Base-by-base conservation (phyloP, 2,329 filamentous ascomycete species). In the Trichoderma oligosporum region DNA sequence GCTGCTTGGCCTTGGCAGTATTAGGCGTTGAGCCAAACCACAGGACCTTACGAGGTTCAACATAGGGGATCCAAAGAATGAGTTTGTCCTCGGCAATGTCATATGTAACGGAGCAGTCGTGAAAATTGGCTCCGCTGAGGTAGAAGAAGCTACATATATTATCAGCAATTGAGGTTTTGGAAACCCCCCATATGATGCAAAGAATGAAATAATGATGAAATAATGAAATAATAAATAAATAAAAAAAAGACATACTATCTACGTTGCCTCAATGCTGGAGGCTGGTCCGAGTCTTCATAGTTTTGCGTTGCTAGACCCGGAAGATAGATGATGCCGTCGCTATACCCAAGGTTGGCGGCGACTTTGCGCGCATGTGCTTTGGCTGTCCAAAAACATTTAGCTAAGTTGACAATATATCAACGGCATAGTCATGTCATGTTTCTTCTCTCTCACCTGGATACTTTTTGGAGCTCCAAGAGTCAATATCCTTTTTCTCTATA, bases 1-100 rank as follows among this genome's bases (percentile, higher is more conserved):
- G 77, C 2, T 74, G 74, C 62, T 82, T 74, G 57, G 86, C 86
- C 58, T 89, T 83, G 12, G 85, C 79, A 9, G 77, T 74, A 8
- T 78, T 80, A 0, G 85, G 85, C 20, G 79, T 82, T 31, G 76
- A 77, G 14, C 87, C 87, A 65, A 82, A 82, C 79, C 82, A 90
- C 47, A 89, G 80, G 9, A 82, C 76, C 63, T 80, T 76, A 14
- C 76, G 77, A 12, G 81, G 82, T 62, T 88, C 82, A 61, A 85
- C 82, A 63, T 83, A 82, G 2, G 88, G 88, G 46, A 93, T 84
- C 81, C 87, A 94, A 25, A 93, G 80, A 4, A 80, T 83, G 57
- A 94, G 79, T 20, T 75, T 73, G 68, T 92, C 87, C 9, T 73
- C 73, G 20, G 68, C 72, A 47, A 84, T 77, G 60, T 84, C 80